Percentiles rank a stretch among this genome's conserved stretches.
phyloP scores from a whole-genome alignment of 345 rosid genomes.

The Hibiscus tridactylites region DNA sequence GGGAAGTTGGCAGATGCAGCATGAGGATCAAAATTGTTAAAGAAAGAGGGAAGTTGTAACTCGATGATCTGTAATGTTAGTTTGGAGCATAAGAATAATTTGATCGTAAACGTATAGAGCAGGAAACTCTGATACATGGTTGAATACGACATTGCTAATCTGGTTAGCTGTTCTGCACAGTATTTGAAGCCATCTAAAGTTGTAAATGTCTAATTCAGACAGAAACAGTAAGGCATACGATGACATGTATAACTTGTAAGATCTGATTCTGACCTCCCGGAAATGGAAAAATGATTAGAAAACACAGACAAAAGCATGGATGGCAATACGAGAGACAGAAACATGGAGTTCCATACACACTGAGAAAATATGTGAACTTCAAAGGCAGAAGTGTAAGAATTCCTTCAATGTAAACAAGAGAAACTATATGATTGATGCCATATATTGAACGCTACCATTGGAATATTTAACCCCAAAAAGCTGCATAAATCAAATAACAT shows the following conservation, averaged over 20 bases:
- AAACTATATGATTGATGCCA: slow-evolving; percentile 7
- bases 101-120: not conserved
- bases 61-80: slow-evolving; percentile 51
- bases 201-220: not conserved
- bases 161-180: not conserved
- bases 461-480: not conserved
- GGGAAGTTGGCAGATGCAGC: slow-evolving; percentile 90
- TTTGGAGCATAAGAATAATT: slow-evolving; percentile 3
- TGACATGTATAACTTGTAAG: not conserved
- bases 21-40: slow-evolving; percentile 81
- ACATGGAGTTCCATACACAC: not conserved
- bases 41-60: slow-evolving; percentile 82
- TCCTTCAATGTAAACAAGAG: not conserved
- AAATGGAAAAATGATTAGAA: not conserved
- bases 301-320: not conserved
- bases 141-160: not conserved
- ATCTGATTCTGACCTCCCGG: not conserved
- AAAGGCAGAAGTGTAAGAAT: not conserved
- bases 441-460: not conserved
- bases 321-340: not conserved
- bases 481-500: slow-evolving; percentile 11
- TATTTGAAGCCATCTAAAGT: not conserved
- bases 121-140: not conserved
- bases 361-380: not conserved
- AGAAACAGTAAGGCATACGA: not conserved